Conservation (phyloP, 2,329 filamentous ascomycete species). For the Neonectria hederae region DNA sequence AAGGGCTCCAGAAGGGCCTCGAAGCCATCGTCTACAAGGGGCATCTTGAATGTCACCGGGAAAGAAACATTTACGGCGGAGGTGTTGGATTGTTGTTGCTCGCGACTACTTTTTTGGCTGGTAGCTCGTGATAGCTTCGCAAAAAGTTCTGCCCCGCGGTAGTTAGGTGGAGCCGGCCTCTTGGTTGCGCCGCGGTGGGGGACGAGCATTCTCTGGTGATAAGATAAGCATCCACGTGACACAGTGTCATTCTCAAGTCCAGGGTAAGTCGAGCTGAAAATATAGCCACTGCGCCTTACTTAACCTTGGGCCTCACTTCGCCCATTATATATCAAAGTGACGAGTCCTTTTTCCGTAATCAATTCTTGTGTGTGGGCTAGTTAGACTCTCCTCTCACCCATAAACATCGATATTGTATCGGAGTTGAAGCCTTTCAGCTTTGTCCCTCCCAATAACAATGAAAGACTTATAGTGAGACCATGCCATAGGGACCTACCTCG, state of each 20-base stretch:
- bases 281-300: neutral
- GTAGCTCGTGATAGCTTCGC: slow-evolving; percentile 43
- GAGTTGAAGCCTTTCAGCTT: too few species aligned
- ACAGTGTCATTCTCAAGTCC: neutral
- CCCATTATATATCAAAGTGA: neutral
- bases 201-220: slow-evolving; percentile 35
- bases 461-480: too few species aligned
- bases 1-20: slow-evolving; percentile 73
- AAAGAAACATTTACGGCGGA: slow-evolving; percentile 43
- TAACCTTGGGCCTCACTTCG: too few species aligned
- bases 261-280: slow-evolving; percentile 5
- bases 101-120: slow-evolving; percentile 37
- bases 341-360: neutral
- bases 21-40: slow-evolving; percentile 68
- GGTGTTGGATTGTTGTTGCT: slow-evolving; percentile 25
- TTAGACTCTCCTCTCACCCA: too few species aligned
- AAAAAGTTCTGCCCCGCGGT: slow-evolving; percentile 47
- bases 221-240: slow-evolving; percentile 37
- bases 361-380: neutral
- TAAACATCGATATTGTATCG: too few species aligned
- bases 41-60: slow-evolving; percentile 56
- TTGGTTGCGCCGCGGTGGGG: slow-evolving; percentile 41
- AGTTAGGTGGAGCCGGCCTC: slow-evolving; percentile 38
- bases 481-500: too few species aligned
- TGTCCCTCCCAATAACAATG: too few species aligned